Evolutionary conservation across 331 rosid species (phyloP), one percentile per base, ranked within the genome.

Genomic region (Malus hybrid): DNA sequence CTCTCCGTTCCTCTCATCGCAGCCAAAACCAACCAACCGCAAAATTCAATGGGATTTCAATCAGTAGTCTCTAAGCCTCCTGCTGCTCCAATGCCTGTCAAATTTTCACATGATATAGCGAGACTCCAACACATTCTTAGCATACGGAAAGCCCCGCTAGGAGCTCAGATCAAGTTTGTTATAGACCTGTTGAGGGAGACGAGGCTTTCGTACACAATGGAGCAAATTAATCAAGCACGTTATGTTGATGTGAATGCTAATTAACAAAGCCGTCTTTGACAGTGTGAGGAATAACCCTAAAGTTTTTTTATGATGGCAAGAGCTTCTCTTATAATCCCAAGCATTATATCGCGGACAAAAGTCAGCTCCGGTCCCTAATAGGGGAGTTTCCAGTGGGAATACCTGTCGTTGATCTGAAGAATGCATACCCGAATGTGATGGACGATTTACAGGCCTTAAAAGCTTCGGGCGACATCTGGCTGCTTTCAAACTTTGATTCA

Each of bases 91-190:
- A 84, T 24, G 24, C 24, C 88, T 61, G 85, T 91, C 44, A 93
- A 93, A 76, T 91, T 91, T 76, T 93, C 98, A 0, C 91, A 85
- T 69, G 97, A 93, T 70, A 93, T 97, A 2, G 98, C 88, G 82
- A 86, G 98, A 77, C 97, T 93, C 75, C 98, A 93, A 71, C 95
- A 91, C 46, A 93, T 91, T 7, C 86, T 88, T 61, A 88, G 81
- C 80, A 93, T 93, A 2, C 84, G 97, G 55, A 93, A 90, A 56
- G 80, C 88, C 57, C 93, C 98, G 0, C 96, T 90, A 0, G 97
- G 98, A 79, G 93, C 97, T 77, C 98, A 93, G 85, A 91, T 93
- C 85, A 94, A 88, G 86, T 91, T 95, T 65, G 98, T 94, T 39
- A 94, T 94, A 27, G 85, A 85, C 86, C 87, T 90, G 60, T 88